Percentiles rank a stretch among this genome's conserved stretches.
phyloP scores from a whole-genome alignment of 305 asterid genomes.

The Fraxinus latifolia region DNA sequence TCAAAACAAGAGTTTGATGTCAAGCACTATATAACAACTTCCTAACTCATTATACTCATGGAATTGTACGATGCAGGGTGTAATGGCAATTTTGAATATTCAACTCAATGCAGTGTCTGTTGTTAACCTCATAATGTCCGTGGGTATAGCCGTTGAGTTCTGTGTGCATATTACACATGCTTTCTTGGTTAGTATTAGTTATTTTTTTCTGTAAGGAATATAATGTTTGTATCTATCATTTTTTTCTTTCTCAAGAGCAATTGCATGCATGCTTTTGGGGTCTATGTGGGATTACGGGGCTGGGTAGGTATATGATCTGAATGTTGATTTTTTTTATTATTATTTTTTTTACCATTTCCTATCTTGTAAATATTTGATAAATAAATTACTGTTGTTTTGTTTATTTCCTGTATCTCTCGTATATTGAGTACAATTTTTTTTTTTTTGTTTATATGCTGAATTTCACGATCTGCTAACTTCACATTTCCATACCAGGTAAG shows the following conservation, averaged over 20 bases:
- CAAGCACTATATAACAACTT: not conserved
- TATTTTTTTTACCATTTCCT: not conserved
- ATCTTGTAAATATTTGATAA: not conserved
- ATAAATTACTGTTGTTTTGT: not conserved
- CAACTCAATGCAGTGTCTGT: constrained; percentile 92
- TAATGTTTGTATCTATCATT: not conserved
- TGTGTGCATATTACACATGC: constrained; percentile 96
- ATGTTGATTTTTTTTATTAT: not conserved
- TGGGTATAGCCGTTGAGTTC: constrained; percentile 95
- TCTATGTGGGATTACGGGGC: not conserved
- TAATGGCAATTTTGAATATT: constrained; percentile 82
- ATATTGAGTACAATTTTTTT: not conserved
- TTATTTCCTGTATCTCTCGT: not conserved
- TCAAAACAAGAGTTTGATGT: not conserved
- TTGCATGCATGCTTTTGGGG: not conserved
- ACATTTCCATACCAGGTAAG: constrained; percentile 50
- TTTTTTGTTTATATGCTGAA: not conserved
- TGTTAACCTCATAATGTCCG: constrained; percentile 94
- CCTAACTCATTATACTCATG: not conserved
- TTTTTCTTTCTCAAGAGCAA: not conserved
- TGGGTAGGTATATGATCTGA: not conserved
- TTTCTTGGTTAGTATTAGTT: constrained; percentile 68
- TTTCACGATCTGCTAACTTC: not conserved
- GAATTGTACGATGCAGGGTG: constrained; percentile 52
- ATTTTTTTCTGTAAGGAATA: not conserved